Base-by-base conservation (phyloP, 2,329 filamentous ascomycete species). In the Zasmidium cellare region DNA sequence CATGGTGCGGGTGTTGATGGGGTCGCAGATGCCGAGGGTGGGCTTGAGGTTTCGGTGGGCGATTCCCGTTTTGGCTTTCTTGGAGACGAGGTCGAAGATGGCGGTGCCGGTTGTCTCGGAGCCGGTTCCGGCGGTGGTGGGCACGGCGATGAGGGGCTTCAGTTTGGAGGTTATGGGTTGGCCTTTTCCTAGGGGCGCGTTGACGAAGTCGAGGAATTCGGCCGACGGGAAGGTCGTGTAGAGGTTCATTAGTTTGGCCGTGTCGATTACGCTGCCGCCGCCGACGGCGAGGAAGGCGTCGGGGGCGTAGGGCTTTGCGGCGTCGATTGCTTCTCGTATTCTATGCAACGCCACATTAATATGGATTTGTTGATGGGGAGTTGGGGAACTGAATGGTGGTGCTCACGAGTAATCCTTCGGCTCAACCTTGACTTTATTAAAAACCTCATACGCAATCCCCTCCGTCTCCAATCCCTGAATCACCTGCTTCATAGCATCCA, bases 191-290 rank as follows among this genome's bases (percentile, higher is more conserved):
- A 97, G 79, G 0, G 94, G 94, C 0, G 93, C 93, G 71, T 97
- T 97, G 74, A 99, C 94, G 68, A 99, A 99, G 80, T 99, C 93
- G 35, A 97, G 82, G 72, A 99, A 97, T 67, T 94, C 90, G 31
- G 93, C 93, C 7, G 97, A 89, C 0, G 92, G 92, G 72, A 92
- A 97, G 62, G 86, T 87, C 0, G 88, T 90, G 77, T 97, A 97
- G 0, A 99, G 83, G 72, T 99, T 99, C 92, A 99, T 97, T 56
- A 99, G 82, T 77, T 99, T 99, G 55, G 94, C 93, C 0, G 94
- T 99, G 76, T 99, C 94, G 66, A 99, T 99, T 65, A 97, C 94
- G 41, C 91, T 96, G 38, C 94, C 94, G 66, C 92, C 88, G 18
- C 84, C 94, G 16, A 99, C 94, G 20, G 94, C 94, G 16, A 99